Percentiles rank a stretch among this genome's conserved stretches.
Conservation (phyloP, 345 rosid genomes). For the Cardamine occulta region DNA sequence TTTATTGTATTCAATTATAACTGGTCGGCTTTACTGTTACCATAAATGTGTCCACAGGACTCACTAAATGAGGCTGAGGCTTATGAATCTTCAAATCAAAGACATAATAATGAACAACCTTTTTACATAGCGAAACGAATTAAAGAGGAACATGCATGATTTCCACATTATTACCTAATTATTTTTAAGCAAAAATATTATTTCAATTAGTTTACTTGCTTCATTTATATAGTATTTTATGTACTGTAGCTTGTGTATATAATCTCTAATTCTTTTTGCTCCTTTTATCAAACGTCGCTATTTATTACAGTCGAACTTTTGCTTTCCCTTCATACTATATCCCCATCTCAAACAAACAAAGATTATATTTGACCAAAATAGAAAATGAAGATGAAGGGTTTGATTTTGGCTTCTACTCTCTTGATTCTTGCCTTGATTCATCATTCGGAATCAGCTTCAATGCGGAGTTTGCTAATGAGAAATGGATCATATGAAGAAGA, state of each 20-base stretch:
- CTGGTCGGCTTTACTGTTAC: slow-evolving; percentile 43
- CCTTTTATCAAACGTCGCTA: slow-evolving; percentile 40
- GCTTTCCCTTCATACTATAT: slow-evolving; percentile 14
- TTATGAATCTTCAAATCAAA: slow-evolving; percentile 41
- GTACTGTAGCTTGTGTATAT: slow-evolving; percentile 29
- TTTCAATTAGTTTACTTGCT: slow-evolving; percentile 4
- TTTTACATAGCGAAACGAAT: slow-evolving; percentile 4
- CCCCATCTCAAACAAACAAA: slow-evolving; percentile 27
- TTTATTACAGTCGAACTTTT: slow-evolving; percentile 29
- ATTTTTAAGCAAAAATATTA: background rate
- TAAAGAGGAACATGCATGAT: slow-evolving; percentile 39
- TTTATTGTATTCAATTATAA: slow-evolving; percentile 26
- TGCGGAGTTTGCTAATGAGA: slow-evolving; percentile 31
- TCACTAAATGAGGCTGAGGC: slow-evolving; percentile 36
- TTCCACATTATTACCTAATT: slow-evolving; percentile 39
- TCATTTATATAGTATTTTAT: background rate
- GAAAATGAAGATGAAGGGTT: slow-evolving; percentile 36
- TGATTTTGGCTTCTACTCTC: slow-evolving; percentile 37
- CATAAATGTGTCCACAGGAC: slow-evolving; percentile 42
- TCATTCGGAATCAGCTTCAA: slow-evolving; percentile 38
- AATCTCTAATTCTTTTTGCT: slow-evolving; percentile 41
- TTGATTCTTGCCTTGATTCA: slow-evolving; percentile 34
- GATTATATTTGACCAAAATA: background rate
- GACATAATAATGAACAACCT: slow-evolving; percentile 7
- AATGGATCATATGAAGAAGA: slow-evolving; percentile 31